A percentile compares a stretch with the other conserved stretches of the same genome.
phyloP scores from a whole-genome alignment of 2,329 filamentous ascomycete species.

The Lizonia empirigonia region DNA sequence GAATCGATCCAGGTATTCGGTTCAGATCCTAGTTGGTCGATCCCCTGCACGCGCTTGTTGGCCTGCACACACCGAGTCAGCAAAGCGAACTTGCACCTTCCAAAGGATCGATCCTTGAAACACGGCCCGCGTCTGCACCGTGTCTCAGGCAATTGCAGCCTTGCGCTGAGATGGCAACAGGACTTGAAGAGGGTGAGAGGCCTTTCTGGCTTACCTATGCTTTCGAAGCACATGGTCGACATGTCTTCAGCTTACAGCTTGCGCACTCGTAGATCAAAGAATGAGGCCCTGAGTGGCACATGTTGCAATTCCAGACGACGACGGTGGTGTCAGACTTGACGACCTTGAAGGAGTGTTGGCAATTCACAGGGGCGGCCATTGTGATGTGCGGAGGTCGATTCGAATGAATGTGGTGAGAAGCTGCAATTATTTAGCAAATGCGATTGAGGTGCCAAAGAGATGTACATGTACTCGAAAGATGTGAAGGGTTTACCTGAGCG shows the following conservation, averaged over 20 bases:
- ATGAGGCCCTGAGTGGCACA: conserved; percentile 58
- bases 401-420: conserved; percentile 12
- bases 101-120: conserved; percentile 18
- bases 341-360: conserved; percentile 56
- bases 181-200: background rate
- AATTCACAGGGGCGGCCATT: conserved; percentile 57
- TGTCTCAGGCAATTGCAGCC: conserved; percentile 14
- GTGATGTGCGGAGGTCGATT: conserved; percentile 17
- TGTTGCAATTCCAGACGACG: conserved; percentile 59
- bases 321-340: conserved; percentile 59
- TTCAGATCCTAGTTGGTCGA: conserved; percentile 31
- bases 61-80: conserved; percentile 34
- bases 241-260: conserved; percentile 59
- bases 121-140: conserved; percentile 7
- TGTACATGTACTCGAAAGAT: conserved; percentile 35
- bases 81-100: conserved; percentile 24
- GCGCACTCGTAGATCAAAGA: conserved; percentile 59
- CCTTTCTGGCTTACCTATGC: conserved; percentile 40
- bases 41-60: conserved; percentile 30
- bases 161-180: background rate
- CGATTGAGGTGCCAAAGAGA: conserved; percentile 21
- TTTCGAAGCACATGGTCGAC: conserved; percentile 54
- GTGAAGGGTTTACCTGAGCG: conserved; percentile 29
- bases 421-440: conserved; percentile 31
- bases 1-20: conserved; percentile 17